A percentile compares a stretch with the other conserved stretches of the same genome.
Evolutionary conservation across 768 basidiomycete genomes (phyloP).

Genomic region (Rhodotorula diobovata): DNA sequence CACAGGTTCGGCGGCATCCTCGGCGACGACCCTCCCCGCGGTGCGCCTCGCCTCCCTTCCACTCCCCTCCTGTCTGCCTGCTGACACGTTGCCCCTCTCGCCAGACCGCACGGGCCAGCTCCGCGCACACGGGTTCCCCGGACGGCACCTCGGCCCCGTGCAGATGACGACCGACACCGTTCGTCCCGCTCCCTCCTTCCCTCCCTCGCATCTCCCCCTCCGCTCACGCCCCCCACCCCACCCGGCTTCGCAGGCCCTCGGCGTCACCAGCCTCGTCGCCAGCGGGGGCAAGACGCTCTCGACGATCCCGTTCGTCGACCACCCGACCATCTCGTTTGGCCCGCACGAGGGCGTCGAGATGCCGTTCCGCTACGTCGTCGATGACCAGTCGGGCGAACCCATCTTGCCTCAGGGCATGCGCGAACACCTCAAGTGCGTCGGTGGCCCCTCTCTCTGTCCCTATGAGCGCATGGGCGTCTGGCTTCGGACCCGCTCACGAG

Average conservation of each 20-base stretch:
- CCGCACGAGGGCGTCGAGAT: constrained; percentile 88
- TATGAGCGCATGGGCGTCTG: no score
- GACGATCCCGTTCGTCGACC: constrained; percentile 65
- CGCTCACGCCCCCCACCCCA: neutral
- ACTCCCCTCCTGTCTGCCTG: neutral
- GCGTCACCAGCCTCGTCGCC: constrained; percentile 79
- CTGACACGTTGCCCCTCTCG: neutral
- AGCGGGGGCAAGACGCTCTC: constrained; percentile 58
- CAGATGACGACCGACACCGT: constrained; percentile 83
- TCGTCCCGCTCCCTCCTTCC: neutral
- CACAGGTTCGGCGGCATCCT: constrained; percentile 45
- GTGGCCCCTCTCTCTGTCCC: no score
- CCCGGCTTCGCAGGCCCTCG: constrained; percentile 56
- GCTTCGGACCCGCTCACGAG: no score
- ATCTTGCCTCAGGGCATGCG: constrained; percentile 85
- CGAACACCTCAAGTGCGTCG: constrained; percentile 58
- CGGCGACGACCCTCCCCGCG: constrained; percentile 91
- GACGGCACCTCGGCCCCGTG: constrained; percentile 73
- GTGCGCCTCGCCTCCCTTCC: constrained; percentile 1
- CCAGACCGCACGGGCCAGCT: constrained; percentile 81
- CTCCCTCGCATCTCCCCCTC: no score
- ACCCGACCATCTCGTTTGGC: constrained; percentile 84
- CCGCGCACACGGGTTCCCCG: constrained; percentile 77
- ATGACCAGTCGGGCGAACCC: constrained; percentile 57
- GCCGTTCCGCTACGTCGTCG: constrained; percentile 80